Conservation (phyloP, 176 grass and related monocot genomes). For the Tillandsia fasciculata region DNA sequence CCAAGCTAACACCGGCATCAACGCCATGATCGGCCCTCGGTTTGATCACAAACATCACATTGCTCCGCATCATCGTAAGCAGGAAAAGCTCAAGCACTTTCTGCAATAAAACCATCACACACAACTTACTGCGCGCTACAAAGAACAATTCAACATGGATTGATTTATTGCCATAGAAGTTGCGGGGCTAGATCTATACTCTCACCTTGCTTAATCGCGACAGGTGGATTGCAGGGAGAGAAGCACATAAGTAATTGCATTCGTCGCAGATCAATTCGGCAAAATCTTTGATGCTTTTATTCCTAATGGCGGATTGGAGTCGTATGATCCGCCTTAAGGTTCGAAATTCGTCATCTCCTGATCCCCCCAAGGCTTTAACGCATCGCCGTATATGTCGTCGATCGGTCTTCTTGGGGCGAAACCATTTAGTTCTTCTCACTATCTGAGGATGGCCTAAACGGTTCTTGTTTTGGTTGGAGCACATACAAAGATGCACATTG, state of each 20-base stretch:
- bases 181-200: background rate
- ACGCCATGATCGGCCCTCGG: slow-evolving; percentile 38
- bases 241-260: slow-evolving; percentile 26
- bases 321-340: slow-evolving; percentile 33
- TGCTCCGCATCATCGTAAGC: slow-evolving; percentile 33
- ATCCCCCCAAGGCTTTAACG: slow-evolving; percentile 16
- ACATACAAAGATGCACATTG: background rate
- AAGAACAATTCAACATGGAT: background rate
- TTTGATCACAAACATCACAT: slow-evolving; percentile 49
- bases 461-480: slow-evolving; percentile 7
- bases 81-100: slow-evolving; percentile 33
- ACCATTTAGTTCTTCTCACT: background rate
- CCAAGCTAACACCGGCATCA: slow-evolving; percentile 51
- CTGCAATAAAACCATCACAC: slow-evolving; percentile 18
- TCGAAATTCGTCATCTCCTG: slow-evolving; percentile 32
- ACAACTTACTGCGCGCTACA: background rate
- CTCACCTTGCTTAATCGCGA: slow-evolving; percentile 39
- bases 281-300: slow-evolving; percentile 51
- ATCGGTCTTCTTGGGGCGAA: background rate
- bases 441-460: slow-evolving; percentile 2
- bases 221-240: slow-evolving; percentile 16
- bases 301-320: slow-evolving; percentile 61
- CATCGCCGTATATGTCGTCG: background rate
- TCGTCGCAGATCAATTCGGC: slow-evolving; percentile 39
- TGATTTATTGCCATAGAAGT: background rate